Evolutionary conservation across 257 asterid species (phyloP).

Genomic region (Nicotiana sylvestris): DNA sequence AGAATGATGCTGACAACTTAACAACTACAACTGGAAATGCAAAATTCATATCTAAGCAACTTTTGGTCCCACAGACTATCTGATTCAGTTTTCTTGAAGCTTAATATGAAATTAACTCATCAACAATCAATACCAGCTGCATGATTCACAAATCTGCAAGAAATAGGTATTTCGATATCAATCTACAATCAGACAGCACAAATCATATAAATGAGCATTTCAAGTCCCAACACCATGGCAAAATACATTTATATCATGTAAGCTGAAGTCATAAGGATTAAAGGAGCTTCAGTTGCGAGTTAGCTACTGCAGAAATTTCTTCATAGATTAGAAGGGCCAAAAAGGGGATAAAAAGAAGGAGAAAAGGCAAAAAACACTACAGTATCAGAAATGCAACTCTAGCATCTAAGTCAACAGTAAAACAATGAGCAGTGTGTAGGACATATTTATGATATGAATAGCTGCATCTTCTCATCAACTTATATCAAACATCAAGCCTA

Average conservation of each 20-base stretch:
- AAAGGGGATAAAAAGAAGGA: background rate
- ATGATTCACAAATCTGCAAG: constrained; percentile 20
- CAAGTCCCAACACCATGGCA: background rate
- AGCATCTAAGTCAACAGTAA: background rate
- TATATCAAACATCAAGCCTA: background rate
- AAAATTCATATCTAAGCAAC: constrained; percentile 6
- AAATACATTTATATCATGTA: background rate
- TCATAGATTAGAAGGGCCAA: background rate
- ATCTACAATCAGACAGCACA: constrained; percentile 18
- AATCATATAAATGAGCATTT: constrained; percentile 7
- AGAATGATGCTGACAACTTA: constrained; percentile 31
- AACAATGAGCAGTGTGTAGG: background rate
- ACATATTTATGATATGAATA: background rate
- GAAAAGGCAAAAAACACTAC: background rate
- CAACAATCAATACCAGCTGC: constrained; percentile 16
- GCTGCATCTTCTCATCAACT: background rate
- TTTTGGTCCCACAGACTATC: constrained; percentile 7
- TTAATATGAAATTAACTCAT: constrained; percentile 11
- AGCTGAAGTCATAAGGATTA: background rate
- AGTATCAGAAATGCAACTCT: background rate
- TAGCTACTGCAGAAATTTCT: background rate
- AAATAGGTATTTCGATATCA: constrained; percentile 13
- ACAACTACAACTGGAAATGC: constrained; percentile 14
- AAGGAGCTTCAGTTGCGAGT: background rate
- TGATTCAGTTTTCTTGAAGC: constrained; percentile 10